Conservation (phyloP, 2,329 filamentous ascomycete genomes). For the Grosmannia serpens region DNA sequence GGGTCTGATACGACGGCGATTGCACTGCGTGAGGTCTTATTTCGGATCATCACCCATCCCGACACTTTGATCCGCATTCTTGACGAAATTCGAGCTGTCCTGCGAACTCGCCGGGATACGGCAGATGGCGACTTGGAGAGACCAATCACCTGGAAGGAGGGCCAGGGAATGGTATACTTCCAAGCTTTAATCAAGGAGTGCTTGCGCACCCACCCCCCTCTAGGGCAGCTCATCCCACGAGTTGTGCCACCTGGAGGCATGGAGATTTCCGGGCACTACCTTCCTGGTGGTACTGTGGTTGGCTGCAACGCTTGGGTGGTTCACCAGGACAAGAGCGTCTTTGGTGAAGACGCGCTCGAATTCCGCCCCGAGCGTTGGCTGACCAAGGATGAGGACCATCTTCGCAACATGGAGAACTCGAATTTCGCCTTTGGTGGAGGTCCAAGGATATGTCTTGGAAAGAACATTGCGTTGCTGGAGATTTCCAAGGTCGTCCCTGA, state of each 20-base stretch:
- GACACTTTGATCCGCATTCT: constrained; percentile 34
- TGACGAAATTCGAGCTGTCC: constrained; percentile 31
- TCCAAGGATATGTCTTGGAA: constrained; percentile 41
- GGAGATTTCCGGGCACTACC: constrained; percentile 20
- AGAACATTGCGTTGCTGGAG: constrained; percentile 29
- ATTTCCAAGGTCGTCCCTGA: constrained; percentile 21
- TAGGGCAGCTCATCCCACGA: constrained; percentile 46
- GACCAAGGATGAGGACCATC: neutral
- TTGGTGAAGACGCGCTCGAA: constrained; percentile 23
- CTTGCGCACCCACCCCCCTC: constrained; percentile 49
- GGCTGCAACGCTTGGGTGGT: constrained; percentile 50
- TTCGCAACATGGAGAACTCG: neutral
- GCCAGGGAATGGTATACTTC: constrained; percentile 45
- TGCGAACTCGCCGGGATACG: constrained; percentile 31
- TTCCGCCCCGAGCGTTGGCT: constrained; percentile 16
- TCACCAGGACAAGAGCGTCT: constrained; percentile 22
- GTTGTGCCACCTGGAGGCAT: constrained; percentile 31
- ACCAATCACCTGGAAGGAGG: constrained; percentile 20
- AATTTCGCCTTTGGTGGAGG: constrained; percentile 38
- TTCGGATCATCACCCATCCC: constrained; percentile 47
- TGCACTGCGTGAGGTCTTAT: constrained; percentile 47
- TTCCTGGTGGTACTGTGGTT: constrained; percentile 27
- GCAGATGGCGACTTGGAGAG: neutral
- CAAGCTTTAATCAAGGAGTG: constrained; percentile 43
- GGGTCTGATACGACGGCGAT: constrained; percentile 56